These are phyloP conservation scores for Penicillium coffeae DNA, from an alignment of 495 filamentous ascomycete species.

Conservation along the genomic window DNA sequence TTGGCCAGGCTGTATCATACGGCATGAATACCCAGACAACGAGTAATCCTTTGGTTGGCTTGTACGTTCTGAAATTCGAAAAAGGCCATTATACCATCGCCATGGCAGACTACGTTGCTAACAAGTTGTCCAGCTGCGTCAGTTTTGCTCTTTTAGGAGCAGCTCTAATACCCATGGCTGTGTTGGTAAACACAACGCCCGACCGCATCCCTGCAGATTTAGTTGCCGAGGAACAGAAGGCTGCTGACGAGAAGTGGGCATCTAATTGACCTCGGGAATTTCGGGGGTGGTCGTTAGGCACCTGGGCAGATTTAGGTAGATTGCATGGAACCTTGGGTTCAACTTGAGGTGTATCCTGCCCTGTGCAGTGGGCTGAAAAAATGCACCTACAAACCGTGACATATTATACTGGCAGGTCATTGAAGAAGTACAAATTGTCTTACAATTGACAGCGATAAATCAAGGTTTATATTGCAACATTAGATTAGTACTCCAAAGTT, in stretches of 20 bases:
- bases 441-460: no score
- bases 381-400: no score
- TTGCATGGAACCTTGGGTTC: no score
- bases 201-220: slow-evolving; percentile 29
- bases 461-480: no score
- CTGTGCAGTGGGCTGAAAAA: no score
- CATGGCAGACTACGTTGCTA: not conserved
- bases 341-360: no score
- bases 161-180: slow-evolving; percentile 22
- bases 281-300: no score
- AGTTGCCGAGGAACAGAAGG: slow-evolving; percentile 24
- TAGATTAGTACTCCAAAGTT: no score
- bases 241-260: slow-evolving; percentile 15
- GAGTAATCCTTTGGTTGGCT: slow-evolving; percentile 23
- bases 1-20: slow-evolving; percentile 28
- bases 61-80: slow-evolving; percentile 14
- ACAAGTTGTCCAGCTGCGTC: slow-evolving; percentile 15
- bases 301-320: no score
- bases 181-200: slow-evolving; percentile 28
- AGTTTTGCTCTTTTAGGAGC: slow-evolving; percentile 22
- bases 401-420: no score
- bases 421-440: no score
- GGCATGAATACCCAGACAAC: slow-evolving; percentile 31
- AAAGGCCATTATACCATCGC: not conserved
- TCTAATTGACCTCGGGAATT: no score